phyloP scores from a whole-genome alignment of 345 rosid species.

The Ricinus communis region DNA sequence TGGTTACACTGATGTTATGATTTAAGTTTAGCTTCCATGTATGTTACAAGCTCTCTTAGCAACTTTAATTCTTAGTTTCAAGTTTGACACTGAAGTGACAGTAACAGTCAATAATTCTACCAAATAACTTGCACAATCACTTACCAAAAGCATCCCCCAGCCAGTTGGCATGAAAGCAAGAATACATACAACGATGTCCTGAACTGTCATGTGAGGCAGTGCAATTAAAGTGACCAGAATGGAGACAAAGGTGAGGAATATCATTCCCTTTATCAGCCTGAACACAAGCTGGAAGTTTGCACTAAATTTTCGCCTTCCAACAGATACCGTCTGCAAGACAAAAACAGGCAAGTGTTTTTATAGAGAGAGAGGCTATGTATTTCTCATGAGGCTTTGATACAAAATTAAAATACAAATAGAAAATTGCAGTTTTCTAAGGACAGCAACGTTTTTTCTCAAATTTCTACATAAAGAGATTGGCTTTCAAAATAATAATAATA shows the following conservation, averaged over 20 bases:
- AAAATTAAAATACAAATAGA: neutral
- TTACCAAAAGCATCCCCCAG: conserved; percentile 98
- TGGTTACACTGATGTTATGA: too few species aligned
- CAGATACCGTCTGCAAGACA: conserved; percentile 73
- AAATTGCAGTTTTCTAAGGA: neutral
- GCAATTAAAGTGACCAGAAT: conserved; percentile 78
- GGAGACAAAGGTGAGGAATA: conserved; percentile 78
- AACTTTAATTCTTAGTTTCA: neutral
- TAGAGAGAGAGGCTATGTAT: conserved; percentile 14
- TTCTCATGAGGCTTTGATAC: neutral
- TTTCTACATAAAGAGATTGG: neutral
- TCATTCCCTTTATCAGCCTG: conserved; percentile 92
- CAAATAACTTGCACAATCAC: conserved; percentile 1
- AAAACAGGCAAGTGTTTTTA: neutral
- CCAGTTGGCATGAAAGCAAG: conserved; percentile 99
- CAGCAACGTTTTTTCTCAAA: neutral
- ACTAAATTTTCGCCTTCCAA: conserved; percentile 90
- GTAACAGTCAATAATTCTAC: neutral
- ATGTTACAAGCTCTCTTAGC: too few species aligned
- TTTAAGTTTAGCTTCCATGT: too few species aligned
- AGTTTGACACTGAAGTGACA: neutral
- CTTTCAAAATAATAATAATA: neutral
- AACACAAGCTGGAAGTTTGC: conserved; percentile 94
- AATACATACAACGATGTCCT: conserved; percentile 84
- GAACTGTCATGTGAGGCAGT: conserved; percentile 79